Conservation (phyloP, 306 rosid species). For the Ceratonia siliqua region DNA sequence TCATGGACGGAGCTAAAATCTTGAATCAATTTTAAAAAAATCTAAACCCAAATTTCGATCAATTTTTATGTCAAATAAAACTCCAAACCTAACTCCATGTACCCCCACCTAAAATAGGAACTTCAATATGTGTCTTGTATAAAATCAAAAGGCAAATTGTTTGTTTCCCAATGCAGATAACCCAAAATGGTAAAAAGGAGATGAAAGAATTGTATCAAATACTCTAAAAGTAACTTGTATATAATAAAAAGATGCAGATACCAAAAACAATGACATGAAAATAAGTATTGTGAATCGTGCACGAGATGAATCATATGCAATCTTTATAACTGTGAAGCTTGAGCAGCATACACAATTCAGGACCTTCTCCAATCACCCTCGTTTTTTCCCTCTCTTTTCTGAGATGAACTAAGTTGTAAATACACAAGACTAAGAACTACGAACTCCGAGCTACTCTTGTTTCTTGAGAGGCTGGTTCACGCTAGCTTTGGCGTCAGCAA, state of each 20-base stretch:
- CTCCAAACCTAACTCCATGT: too few species aligned
- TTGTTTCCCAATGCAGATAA: constrained; percentile 20
- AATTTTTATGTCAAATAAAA: too few species aligned
- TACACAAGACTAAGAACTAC: constrained; percentile 24
- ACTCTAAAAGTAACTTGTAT: constrained; percentile 22
- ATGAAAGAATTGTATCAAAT: not conserved
- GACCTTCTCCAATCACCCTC: constrained; percentile 44
- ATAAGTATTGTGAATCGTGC: constrained; percentile 28
- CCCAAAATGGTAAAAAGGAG: not conserved
- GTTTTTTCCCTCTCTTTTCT: constrained; percentile 11
- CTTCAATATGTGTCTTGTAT: too few species aligned
- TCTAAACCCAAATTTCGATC: too few species aligned
- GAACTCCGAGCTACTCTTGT: constrained; percentile 50
- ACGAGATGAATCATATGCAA: constrained; percentile 26
- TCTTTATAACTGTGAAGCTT: constrained; percentile 15
- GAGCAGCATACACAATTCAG: constrained; percentile 27
- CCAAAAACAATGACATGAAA: not conserved
- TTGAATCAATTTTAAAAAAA: too few species aligned
- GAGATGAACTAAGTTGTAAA: constrained; percentile 28
- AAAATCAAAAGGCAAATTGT: not conserved
- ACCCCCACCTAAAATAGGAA: too few species aligned
- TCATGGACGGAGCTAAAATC: too few species aligned
- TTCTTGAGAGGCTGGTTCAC: constrained; percentile 62
- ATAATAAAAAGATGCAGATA: not conserved
- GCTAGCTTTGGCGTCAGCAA: constrained; percentile 85